Evolutionary conservation across 2,329 filamentous ascomycete genomes (phyloP), one percentile per base, ranked within the genome.

Genomic region (Alternaria sp.): DNA sequence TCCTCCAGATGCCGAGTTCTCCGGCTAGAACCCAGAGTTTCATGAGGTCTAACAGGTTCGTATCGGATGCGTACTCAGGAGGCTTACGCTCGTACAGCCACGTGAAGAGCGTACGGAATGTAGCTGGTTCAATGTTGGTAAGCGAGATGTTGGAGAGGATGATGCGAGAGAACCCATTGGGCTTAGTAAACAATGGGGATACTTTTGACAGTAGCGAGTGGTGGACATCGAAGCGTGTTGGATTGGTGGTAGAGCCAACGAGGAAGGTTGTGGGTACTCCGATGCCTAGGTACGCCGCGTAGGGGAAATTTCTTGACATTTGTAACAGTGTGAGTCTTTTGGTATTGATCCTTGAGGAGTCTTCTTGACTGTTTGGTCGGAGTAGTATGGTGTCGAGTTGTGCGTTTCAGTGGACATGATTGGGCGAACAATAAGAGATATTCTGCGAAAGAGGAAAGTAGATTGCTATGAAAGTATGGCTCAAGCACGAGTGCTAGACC

Each of bases 141-240:
- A 65, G 56, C 0, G 0, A 8, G 48, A 65, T 57, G 2, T 50
- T 38, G 7, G 14, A 14, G 7, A n/a, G 25, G 18, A 48, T 46
- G 1, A 46, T 51, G 3, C 45, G 25, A 7, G 53, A 25, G 1
- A 22, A 8, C 9, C 28, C 36, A 44, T 45, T 28, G 45, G 50
- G 38, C 18, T 6, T 14, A 3, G 27, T 18, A n/a, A 63, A 62
- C 10, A 56, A 4, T 3, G 60, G 54, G 0, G 60, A 63, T 14
- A 20, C 20, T 14, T 25, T 41, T 25, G 22, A 27, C 20, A 60
- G 60, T 28, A 60, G 38, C 6, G 11, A 34, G 22, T 46, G 54
- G 30, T 63, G 60, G 30, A 63, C 20, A 22, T 65, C 57, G 48
- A 49, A 59, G 14, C 28, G 49, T 11, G 30, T 54, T 22, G 44